Evolutionary conservation across 257 asterid species (phyloP).

Genomic region (Nicotiana noctiflora): DNA sequence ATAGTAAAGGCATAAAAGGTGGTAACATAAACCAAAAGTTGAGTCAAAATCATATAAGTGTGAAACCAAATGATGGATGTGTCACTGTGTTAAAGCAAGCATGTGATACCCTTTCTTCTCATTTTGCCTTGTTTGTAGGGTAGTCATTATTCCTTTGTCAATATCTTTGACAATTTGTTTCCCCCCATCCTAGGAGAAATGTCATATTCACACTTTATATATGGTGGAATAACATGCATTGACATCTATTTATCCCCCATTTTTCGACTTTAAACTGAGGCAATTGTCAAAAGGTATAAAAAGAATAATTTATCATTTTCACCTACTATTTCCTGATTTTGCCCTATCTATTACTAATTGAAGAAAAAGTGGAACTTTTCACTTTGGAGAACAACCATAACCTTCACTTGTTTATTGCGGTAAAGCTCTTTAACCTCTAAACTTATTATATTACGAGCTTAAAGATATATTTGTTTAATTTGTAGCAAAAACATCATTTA

Average conservation of each 20-base stretch:
- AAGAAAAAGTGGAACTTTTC: neutral
- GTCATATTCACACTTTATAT: neutral
- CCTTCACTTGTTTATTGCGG: neutral
- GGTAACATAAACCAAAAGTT: neutral
- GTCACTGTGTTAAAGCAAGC: neutral
- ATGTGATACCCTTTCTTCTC: neutral
- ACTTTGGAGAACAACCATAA: neutral
- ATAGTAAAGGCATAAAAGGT: neutral
- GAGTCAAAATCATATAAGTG: neutral
- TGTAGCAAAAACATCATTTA: no score
- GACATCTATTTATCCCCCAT: neutral
- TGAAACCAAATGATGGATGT: constrained; percentile 6
- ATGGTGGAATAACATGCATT: neutral
- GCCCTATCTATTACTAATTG: neutral
- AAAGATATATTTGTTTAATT: no score
- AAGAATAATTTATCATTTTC: neutral
- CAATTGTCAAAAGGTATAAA: neutral
- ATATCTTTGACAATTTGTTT: constrained; percentile 1
- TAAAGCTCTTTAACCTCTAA: neutral
- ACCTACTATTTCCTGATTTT: neutral
- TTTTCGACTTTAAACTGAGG: neutral
- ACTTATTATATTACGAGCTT: neutral
- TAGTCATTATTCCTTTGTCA: constrained; percentile 1
- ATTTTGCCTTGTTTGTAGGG: neutral
- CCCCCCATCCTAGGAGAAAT: neutral